Evolutionary conservation across 2,329 filamentous ascomycete species (phyloP), one percentile per base, ranked within the genome.

Genomic region (Fusarium kyushuense): DNA sequence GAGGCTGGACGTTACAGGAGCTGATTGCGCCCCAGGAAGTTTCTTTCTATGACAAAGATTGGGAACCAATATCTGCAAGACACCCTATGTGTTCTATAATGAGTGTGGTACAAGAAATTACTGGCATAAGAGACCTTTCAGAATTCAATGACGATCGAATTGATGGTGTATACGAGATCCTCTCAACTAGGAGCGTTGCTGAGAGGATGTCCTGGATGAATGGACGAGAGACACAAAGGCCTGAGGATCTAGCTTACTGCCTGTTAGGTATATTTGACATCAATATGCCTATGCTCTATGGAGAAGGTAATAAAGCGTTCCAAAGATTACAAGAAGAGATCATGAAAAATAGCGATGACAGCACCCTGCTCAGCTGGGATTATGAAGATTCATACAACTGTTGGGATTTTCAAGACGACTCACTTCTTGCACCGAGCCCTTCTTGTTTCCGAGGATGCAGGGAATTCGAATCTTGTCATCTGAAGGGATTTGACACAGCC

Each of bases 1-100:
- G 43, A 33, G 43, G 43, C 12, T 47, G 43, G 43, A 47, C 43
- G 7, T 29, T 47, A 4, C 43, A 47, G 5, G 43, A 47, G n/a
- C 43, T 47, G 1, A 12, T 47, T 17, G 43, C 43, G 7, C 43
- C 43, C 9, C 13, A 0, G 6, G 17, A 47, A 19, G 13, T 47
- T 6, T 7, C 13, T 10, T 47, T 47, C 14, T 30, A 21, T 5
- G 29, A 30, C 5, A 21, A n/a, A 16, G 43, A 30, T 10, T 47
- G 43, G 43, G 11, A 16, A 30, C 27, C 6, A 6, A 11, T 33
- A n/a, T n/a, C n/a, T n/a, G n/a, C n/a, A n/a, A n/a, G n/a, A n/a
- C n/a, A n/a, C n/a, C n/a, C n/a, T n/a, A n/a, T n/a, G n/a, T n/a
- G n/a, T n/a, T n/a, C n/a, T n/a, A n/a, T n/a, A n/a, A n/a, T n/a